Conservation (phyloP, 2,329 filamentous ascomycete species). For the Ceratocystis ficicola region DNA sequence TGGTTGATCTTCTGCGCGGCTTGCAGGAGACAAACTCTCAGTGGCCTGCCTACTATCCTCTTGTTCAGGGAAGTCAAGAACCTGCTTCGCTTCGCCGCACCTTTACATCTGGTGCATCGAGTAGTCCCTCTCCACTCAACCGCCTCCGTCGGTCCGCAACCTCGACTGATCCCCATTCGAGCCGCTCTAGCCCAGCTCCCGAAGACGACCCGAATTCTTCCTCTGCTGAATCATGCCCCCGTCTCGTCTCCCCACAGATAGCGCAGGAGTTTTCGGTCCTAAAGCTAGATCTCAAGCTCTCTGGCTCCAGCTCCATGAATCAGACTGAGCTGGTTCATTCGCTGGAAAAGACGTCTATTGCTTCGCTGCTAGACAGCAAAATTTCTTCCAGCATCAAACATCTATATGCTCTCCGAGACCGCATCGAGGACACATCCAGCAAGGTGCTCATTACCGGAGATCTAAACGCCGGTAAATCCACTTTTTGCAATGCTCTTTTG, state of each 20-base stretch:
- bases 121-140: constrained; percentile 24
- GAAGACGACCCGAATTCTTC: constrained; percentile 43
- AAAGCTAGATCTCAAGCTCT: constrained; percentile 83
- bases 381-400: constrained; percentile 91
- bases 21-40: constrained; percentile 79
- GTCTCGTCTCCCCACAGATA: constrained; percentile 81
- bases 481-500: constrained; percentile 94
- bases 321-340: constrained; percentile 91
- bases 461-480: constrained; percentile 94
- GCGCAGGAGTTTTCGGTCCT: constrained; percentile 91
- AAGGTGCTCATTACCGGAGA: constrained; percentile 95
- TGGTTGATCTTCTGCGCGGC: constrained; percentile 68
- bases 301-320: constrained; percentile 51
- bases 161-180: constrained; percentile 52
- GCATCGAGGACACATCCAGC: constrained; percentile 93
- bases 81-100: constrained; percentile 21
- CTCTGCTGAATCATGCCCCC: constrained; percentile 46
- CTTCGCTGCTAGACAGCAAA: constrained; percentile 81
- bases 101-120: constrained; percentile 9
- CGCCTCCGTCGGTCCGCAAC: constrained; percentile 16
- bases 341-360: constrained; percentile 81
- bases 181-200: constrained; percentile 40
- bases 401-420: constrained; percentile 70
- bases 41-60: constrained; percentile 94
- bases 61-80: constrained; percentile 53